Percentiles rank a stretch among this genome's conserved stretches.
Evolutionary conservation across 1,284 basidiomycete genomes (phyloP).

Genomic region (Cutaneotrichosporon sp.): DNA sequence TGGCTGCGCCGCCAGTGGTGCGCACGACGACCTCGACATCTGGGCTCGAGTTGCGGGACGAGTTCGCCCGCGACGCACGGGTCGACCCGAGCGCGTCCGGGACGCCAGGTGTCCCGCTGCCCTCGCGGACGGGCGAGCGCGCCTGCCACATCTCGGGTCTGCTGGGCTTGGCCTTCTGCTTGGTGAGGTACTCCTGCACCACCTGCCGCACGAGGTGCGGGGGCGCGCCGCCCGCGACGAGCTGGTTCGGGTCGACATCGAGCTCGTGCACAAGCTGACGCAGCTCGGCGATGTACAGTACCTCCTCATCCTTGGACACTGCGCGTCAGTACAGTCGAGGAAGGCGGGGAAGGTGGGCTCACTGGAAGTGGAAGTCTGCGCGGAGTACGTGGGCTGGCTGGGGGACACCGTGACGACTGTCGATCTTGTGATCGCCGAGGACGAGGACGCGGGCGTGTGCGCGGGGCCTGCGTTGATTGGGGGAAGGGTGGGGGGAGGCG

Average conservation of each 20-base stretch:
- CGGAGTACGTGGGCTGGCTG: not conserved
- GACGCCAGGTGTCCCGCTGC: not conserved
- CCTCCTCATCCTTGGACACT: constrained; percentile 37
- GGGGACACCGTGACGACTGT: constrained; percentile 18
- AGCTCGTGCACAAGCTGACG: constrained; percentile 35
- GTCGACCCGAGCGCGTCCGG: not conserved
- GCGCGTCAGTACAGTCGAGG: not conserved
- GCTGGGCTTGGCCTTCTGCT: constrained; percentile 25
- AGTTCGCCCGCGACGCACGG: not conserved
- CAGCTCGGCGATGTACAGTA: constrained; percentile 40
- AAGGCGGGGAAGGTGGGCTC: not conserved
- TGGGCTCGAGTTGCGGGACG: constrained; percentile 22
- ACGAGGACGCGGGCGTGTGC: not conserved
- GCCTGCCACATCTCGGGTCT: constrained; percentile 9
- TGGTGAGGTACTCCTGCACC: constrained; percentile 43
- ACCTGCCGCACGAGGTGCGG: constrained; percentile 36
- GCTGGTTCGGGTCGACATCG: constrained; percentile 34
- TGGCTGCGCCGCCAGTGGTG: constrained; percentile 1
- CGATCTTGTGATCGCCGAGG: constrained; percentile 14
- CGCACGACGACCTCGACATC: constrained; percentile 32
- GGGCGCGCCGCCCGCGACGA: constrained; percentile 38
- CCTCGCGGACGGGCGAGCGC: not conserved
- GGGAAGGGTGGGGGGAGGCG: not conserved
- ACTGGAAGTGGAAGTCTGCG: not conserved
- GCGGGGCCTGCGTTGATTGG: not conserved